Conservation (phyloP, 768 basidiomycete genomes). For the Termitomyces sp. region DNA sequence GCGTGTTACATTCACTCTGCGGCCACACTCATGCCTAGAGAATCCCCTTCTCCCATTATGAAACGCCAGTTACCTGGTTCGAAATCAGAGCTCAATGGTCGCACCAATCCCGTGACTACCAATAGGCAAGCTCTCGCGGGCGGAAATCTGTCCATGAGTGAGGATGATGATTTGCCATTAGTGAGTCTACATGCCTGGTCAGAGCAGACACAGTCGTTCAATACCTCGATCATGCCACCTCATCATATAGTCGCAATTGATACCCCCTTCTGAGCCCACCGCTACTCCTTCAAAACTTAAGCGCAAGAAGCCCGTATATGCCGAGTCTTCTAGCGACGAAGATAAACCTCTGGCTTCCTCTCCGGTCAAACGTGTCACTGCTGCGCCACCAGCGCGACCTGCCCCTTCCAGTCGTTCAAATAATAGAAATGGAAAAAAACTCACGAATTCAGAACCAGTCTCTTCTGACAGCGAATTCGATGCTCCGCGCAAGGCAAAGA, state of each 20-base stretch:
- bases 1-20: slow-evolving; percentile 20
- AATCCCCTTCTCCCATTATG: slow-evolving; percentile 49
- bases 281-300: slow-evolving; percentile 37
- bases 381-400: slow-evolving; percentile 36
- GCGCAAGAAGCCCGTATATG: slow-evolving; percentile 52
- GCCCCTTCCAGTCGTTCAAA: slow-evolving; percentile 23
- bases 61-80: slow-evolving; percentile 50
- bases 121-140: slow-evolving; percentile 42
- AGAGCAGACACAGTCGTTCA: slow-evolving; percentile 4
- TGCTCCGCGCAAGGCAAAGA: slow-evolving; percentile 35
- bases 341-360: slow-evolving; percentile 71
- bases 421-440: slow-evolving; percentile 38
- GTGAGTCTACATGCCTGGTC: slow-evolving; percentile 34
- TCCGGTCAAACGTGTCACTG: slow-evolving; percentile 46
- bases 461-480: slow-evolving; percentile 37
- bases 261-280: slow-evolving; percentile 40
- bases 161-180: slow-evolving; percentile 67
- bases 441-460: slow-evolving; percentile 28
- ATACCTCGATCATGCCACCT: slow-evolving; percentile 19
- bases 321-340: slow-evolving; percentile 64
- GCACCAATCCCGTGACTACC: slow-evolving; percentile 24
- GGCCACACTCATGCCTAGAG: slow-evolving; percentile 35
- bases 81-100: slow-evolving; percentile 37
- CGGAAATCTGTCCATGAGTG: slow-evolving; percentile 49
- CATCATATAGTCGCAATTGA: slow-evolving; percentile 47